Evolutionary conservation across 2,329 filamentous ascomycete genomes (phyloP), one percentile per base, ranked within the genome.

Genomic region (Aspergillus sp.): DNA sequence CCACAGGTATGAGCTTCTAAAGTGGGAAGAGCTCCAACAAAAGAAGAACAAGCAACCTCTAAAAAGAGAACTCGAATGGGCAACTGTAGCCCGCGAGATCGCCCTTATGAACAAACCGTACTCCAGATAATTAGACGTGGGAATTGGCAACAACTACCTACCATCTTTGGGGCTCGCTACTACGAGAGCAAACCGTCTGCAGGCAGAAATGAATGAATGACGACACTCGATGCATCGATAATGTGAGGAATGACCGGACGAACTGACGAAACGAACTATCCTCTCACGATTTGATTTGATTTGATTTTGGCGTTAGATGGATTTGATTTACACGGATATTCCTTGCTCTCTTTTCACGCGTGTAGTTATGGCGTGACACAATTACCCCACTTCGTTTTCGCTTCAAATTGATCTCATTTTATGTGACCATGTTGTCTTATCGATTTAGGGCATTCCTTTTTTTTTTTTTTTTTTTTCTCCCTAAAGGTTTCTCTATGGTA

Each of bases 61-160:
- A 57, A 87, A 85, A 66, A 83, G 93, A 63, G 93, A 97, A 68
- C 80, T 98, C 30, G 95, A 98, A 76, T 99, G 95, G 95, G 83
- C 85, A 7, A 90, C 91, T 48, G 89, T 98, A 60, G 84, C 91
- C 6, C 83, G 92, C 64, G 93, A 98, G 75, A 93, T 99, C 64
- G 93, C 95, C 4, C 81, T 93, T 27, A 96, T 99, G 91, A 99
- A 99, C 72, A 88, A 90, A 67, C 95, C 95, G 15, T 98, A 98
- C 75, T 88, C 90, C 17, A 82, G 89, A 74, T 90, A 79, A 73
- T 40, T 64, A 59, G 52, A 30, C 22, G 22, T 45, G n/a, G 54
- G 22, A 19, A 22, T 34, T 46, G 34, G 27, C 47, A 19, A 50
- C 27, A 30, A 11, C 19, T 15, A 11, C 22, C 11, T 20, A 22